Evolutionary conservation across 768 basidiomycete genomes (phyloP), one percentile per base, ranked within the genome.

Genomic region (Melanogaster broomeanus): DNA sequence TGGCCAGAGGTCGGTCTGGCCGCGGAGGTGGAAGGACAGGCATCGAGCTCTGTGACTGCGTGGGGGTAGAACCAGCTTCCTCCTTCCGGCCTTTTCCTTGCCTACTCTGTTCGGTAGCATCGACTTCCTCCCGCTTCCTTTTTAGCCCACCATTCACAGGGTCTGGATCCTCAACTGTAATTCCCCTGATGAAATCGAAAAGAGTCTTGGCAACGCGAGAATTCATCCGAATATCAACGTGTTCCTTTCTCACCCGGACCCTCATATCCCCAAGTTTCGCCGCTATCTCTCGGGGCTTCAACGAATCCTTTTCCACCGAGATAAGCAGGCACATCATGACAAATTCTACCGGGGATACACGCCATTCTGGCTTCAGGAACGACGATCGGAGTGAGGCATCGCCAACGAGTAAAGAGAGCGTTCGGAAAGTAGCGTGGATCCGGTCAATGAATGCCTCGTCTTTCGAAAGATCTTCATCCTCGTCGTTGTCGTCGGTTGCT

Each of bases 271-370:
- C 62, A 5, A 87, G 74, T 0, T 74, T 77, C 18, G 61, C 55
- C 1, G 78, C 72, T 35, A 88, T 59, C 62, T 77, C 74, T 0
- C 53, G 55, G 53, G 72, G 35, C 3, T 70, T 61, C 49, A 79
- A 56, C 11, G 45, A 61, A 13, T 72, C 67, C 65, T 75, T 81
- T 48, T 77, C 72, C n/a, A 74, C 63, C 12, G 76, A 74, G 15
- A 89, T 77, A 19, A 90, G 65, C 4, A 87, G 58, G 19, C 72
- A 73, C 42, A 81, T 77, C 55, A 77, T 69, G 42, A 87, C 74
- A 55, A 91, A 82, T 63, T 91, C 89, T 35, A 88, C 72, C 0
- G 89, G 89, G 0, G 87, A 76, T 1, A 90, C 73, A 34, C 82
- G 83, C 56, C 67, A 69, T 16, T 72, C 68, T 33, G 64, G 55